These are phyloP conservation scores for Cordyceps cateniannulata DNA, from an alignment of 2,329 filamentous ascomycete genomes.

Conservation along the genomic window DNA sequence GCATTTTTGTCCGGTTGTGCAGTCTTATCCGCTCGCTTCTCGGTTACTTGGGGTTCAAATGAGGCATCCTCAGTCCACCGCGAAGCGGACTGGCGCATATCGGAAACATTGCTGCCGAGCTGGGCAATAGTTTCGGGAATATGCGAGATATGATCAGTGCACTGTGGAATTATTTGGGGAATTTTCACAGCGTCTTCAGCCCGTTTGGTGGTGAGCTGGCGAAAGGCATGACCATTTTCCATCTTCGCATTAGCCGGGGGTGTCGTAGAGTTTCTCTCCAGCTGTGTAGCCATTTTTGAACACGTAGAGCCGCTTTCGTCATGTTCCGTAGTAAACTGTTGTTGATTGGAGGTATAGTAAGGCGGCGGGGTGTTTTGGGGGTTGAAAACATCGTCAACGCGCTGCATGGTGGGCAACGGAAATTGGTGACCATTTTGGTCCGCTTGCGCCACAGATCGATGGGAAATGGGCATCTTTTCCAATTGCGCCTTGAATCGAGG, in stretches of 20 bases:
- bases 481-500: too few relatives aligned
- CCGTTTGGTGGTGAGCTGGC: background rate
- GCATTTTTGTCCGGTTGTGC: background rate
- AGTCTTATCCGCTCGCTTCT: background rate
- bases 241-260: background rate
- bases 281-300: background rate
- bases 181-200: background rate
- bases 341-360: background rate
- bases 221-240: background rate
- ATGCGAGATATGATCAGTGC: background rate
- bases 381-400: background rate
- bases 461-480: background rate
- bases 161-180: background rate
- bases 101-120: background rate
- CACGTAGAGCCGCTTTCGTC: background rate
- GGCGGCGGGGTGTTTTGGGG: background rate
- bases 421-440: too few relatives aligned
- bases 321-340: background rate
- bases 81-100: background rate
- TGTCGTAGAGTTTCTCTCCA: background rate
- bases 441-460: background rate
- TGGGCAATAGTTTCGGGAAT: background rate
- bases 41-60: too few relatives aligned
- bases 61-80: too few relatives aligned
- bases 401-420: background rate